A percentile compares a stretch with the other conserved stretches of the same genome.
Conservation (phyloP, 768 basidiomycete species). For the Lepiota venenata region DNA sequence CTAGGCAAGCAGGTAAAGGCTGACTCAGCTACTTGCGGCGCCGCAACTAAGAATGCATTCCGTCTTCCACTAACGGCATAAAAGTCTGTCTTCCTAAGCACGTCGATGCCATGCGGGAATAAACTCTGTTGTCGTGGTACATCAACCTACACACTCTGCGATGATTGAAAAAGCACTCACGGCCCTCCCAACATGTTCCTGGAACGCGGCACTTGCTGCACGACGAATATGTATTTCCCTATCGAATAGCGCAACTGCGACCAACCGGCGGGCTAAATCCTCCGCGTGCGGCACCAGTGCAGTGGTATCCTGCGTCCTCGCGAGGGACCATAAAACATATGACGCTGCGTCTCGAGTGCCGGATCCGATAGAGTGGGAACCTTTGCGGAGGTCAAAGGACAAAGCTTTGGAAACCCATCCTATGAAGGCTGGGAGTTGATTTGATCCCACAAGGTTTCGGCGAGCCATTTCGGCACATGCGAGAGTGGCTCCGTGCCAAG, state of each 20-base stretch:
- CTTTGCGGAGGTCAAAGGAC: slow-evolving; percentile 89
- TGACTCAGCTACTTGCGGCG: slow-evolving; percentile 84
- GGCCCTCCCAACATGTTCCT: slow-evolving; percentile 93
- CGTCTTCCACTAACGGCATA: slow-evolving; percentile 86
- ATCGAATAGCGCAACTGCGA: slow-evolving; percentile 84
- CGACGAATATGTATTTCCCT: slow-evolving; percentile 92
- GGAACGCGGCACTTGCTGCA: slow-evolving; percentile 96
- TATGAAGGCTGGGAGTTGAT: slow-evolving; percentile 60
- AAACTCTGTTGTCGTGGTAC: slow-evolving; percentile 52
- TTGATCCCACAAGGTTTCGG: slow-evolving; percentile 61
- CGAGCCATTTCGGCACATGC: slow-evolving; percentile 93
- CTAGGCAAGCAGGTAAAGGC: slow-evolving; percentile 26
- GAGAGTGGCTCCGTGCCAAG: slow-evolving; percentile 94
- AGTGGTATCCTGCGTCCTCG: slow-evolving; percentile 65
- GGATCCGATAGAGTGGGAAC: slow-evolving; percentile 90
- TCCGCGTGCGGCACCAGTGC: slow-evolving; percentile 58
- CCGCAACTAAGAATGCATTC: slow-evolving; percentile 82
- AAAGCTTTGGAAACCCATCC: slow-evolving; percentile 86
- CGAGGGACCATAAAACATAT: slow-evolving; percentile 94
- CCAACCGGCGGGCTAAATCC: slow-evolving; percentile 65
- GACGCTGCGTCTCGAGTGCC: slow-evolving; percentile 93
- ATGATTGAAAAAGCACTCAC: slow-evolving; percentile 41
- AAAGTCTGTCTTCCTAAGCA: slow-evolving; percentile 90
- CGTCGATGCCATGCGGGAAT: slow-evolving; percentile 93
- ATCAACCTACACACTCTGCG: slow-evolving; percentile 1